Conservation (phyloP, 208 protist genomes). For the Strigomonas culicis region DNA sequence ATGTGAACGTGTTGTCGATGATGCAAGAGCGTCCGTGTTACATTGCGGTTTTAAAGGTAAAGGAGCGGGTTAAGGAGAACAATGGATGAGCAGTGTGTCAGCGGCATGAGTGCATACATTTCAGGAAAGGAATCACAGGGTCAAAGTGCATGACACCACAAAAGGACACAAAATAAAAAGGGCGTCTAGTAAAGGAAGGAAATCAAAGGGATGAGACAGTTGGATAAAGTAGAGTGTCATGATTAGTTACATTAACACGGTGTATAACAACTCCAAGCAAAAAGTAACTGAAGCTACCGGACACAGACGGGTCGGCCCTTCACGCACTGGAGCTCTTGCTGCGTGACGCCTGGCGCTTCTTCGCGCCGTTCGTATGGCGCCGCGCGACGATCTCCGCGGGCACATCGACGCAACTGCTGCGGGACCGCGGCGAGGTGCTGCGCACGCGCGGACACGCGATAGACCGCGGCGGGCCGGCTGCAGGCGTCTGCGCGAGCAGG, state of each 20-base stretch:
- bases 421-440: neutral
- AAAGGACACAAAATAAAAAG: neutral
- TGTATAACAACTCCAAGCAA: neutral
- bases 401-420: neutral
- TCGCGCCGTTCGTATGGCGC: neutral
- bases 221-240: neutral
- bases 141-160: neutral
- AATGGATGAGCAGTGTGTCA: too few species aligned
- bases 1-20: too few species aligned
- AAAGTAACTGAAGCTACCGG: neutral
- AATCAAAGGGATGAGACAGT: neutral
- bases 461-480: constrained; percentile 57
- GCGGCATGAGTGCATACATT: neutral
- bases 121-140: neutral
- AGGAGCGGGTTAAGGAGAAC: too few species aligned
- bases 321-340: too few species aligned
- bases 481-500: constrained; percentile 58
- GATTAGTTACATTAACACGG: neutral
- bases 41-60: too few species aligned
- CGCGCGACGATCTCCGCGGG: neutral
- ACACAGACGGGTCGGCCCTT: too few species aligned
- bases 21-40: too few species aligned
- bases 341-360: neutral
- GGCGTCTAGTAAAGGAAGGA: neutral
- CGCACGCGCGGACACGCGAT: neutral